A percentile compares a stretch with the other conserved stretches of the same genome.
These are phyloP conservation scores for Metschnikowia hibisci DNA, from an alignment of 805 yeast species.

Conservation along the genomic window DNA sequence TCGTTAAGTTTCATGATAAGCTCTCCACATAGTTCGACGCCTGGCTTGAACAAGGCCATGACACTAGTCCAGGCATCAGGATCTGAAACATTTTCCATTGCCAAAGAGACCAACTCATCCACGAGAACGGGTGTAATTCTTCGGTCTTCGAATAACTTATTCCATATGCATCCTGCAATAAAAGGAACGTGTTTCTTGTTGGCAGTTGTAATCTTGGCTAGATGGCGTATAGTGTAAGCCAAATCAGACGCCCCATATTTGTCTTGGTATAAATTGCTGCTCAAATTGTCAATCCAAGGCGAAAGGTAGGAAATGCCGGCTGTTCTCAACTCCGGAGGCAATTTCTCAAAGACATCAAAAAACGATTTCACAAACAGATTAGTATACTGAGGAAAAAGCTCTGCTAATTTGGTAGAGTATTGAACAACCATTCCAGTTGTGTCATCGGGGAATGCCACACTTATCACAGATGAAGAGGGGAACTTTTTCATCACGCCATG, in stretches of 20 bases:
- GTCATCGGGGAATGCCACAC: constrained; percentile 65
- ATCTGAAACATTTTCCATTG: constrained; percentile 75
- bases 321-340: constrained; percentile 32
- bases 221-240: constrained; percentile 56
- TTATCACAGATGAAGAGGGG: constrained; percentile 49
- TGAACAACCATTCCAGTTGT: constrained; percentile 56
- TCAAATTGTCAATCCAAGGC: constrained; percentile 74
- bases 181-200: constrained; percentile 48
- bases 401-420: constrained; percentile 55
- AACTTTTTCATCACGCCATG: constrained; percentile 48
- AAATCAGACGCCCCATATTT: constrained; percentile 58
- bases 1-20: constrained; percentile 55
- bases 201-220: constrained; percentile 54
- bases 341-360: constrained; percentile 39
- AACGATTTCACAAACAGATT: constrained; percentile 55
- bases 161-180: constrained; percentile 48
- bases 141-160: constrained; percentile 57
- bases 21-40: constrained; percentile 67
- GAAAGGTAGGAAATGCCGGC: constrained; percentile 50
- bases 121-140: constrained; percentile 54
- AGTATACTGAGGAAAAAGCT: constrained; percentile 54
- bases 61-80: constrained; percentile 64
- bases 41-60: constrained; percentile 64
- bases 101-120: constrained; percentile 70
- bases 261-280: constrained; percentile 54